A percentile compares a stretch with the other conserved stretches of the same genome.
Conservation (phyloP, 108 stramenopile species). For the Cylindrotheca fusiformis region DNA sequence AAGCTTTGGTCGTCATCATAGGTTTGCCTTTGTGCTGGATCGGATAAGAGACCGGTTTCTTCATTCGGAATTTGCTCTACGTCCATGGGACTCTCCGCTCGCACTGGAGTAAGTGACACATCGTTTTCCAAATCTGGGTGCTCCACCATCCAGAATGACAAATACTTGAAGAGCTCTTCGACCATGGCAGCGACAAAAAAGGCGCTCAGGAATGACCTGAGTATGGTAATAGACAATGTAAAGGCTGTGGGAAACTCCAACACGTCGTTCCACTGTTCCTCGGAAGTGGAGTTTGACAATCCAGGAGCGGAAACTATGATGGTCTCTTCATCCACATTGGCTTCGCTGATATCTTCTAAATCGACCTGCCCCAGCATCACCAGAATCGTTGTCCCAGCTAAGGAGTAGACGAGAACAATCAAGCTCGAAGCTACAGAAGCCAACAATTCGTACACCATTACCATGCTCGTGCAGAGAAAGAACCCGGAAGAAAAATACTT, state of each 20-base stretch:
- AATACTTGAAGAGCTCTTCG: constrained; percentile 82
- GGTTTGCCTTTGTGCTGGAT: constrained; percentile 3
- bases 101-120: constrained; percentile 14
- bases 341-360: background rate
- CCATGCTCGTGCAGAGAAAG: constrained; percentile 59
- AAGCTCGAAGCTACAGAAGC: constrained; percentile 41
- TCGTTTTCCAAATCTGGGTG: constrained; percentile 69
- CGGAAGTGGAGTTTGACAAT: background rate
- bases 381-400: constrained; percentile 8
- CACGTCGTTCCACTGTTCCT: constrained; percentile 6
- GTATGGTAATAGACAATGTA: constrained; percentile 38
- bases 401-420: constrained; percentile 15
- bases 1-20: constrained; percentile 23
- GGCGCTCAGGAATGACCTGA: constrained; percentile 31
- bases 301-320: constrained; percentile 47
- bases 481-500: constrained; percentile 84
- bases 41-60: constrained; percentile 17
- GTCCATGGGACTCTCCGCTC: constrained; percentile 43
- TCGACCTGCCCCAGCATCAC: constrained; percentile 44
- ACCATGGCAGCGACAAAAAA: constrained; percentile 69
- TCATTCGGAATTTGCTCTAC: constrained; percentile 36
- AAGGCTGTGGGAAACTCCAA: constrained; percentile 54
- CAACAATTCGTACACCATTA: constrained; percentile 60
- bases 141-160: constrained; percentile 75
- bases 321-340: background rate